phyloP scores from a whole-genome alignment of 495 filamentous ascomycete species.

The Penicillium salamii region DNA sequence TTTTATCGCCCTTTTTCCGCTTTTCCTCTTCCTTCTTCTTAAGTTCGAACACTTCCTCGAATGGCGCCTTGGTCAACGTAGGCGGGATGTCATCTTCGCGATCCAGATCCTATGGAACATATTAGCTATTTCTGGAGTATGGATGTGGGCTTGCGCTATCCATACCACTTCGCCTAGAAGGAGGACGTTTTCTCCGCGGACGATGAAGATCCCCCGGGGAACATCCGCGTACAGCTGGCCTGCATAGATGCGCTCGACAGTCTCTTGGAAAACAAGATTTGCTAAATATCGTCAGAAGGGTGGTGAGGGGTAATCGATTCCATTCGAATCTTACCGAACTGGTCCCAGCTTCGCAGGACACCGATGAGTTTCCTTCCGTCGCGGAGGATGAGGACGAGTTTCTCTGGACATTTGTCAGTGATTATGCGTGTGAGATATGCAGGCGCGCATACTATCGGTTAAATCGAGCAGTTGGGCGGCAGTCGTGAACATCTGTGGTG shows the following conservation, averaged over 20 bases:
- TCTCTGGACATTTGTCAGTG: slow-evolving; percentile 59
- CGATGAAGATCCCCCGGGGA: slow-evolving; percentile 77
- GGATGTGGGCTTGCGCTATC: too few relatives aligned
- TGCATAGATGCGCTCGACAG: slow-evolving; percentile 80
- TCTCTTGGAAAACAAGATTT: slow-evolving; percentile 91
- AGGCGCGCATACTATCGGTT: slow-evolving; percentile 74
- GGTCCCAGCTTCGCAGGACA: slow-evolving; percentile 93
- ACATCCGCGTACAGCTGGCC: slow-evolving; percentile 75
- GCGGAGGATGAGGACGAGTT: slow-evolving; percentile 82
- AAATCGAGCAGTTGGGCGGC: slow-evolving; percentile 91
- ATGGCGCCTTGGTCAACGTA: slow-evolving; percentile 62
- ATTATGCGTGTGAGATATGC: background rate
- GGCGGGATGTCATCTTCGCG: slow-evolving; percentile 84
- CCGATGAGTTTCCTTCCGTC: slow-evolving; percentile 93
- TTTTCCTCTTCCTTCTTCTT: slow-evolving; percentile 65
- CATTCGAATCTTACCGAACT: slow-evolving; percentile 74
- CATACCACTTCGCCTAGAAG: slow-evolving; percentile 84
- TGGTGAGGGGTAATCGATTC: slow-evolving; percentile 2
- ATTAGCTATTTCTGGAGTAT: too few relatives aligned
- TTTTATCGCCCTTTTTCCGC: slow-evolving; percentile 70
- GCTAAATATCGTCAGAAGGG: slow-evolving; percentile 49
- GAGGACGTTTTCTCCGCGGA: slow-evolving; percentile 90
- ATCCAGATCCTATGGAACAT: slow-evolving; percentile 68
- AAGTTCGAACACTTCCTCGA: slow-evolving; percentile 66
- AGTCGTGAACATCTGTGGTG: slow-evolving; percentile 94